phyloP scores from a whole-genome alignment of 106 monocot species.

The Posidonia australis region DNA sequence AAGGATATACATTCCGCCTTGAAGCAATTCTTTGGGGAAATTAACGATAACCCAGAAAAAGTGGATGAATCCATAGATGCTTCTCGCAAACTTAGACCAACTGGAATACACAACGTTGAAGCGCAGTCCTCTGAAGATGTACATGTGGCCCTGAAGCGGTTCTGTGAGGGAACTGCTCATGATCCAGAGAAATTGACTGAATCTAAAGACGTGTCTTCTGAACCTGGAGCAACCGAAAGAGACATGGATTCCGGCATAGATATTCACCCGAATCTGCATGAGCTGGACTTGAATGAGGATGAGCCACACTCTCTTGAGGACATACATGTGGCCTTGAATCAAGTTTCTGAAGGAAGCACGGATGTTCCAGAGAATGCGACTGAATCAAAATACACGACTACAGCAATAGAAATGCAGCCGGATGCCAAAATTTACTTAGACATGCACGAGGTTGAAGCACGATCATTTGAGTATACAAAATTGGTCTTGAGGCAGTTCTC shows the following conservation, averaged over 20 bases:
- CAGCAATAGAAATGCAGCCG: no score
- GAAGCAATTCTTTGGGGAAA: neutral
- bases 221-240: slow-evolving; percentile 6
- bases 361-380: no score
- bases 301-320: no score
- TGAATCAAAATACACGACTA: no score
- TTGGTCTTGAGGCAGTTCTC: neutral
- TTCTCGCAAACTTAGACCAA: no score
- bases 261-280: no score
- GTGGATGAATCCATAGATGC: neutral
- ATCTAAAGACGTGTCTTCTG: neutral
- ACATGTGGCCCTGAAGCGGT: slow-evolving; percentile 6
- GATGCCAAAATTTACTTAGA: neutral
- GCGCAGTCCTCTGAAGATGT: slow-evolving; percentile 20
- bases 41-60: neutral
- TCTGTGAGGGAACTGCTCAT: neutral
- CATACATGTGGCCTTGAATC: no score
- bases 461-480: neutral
- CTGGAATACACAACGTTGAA: slow-evolving; percentile 7
- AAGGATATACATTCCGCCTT: neutral
- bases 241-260: neutral
- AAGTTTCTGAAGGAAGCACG: no score
- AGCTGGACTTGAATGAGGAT: no score
- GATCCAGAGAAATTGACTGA: neutral
- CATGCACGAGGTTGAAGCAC: slow-evolving; percentile 8